phyloP scores from a whole-genome alignment of 2,329 filamentous ascomycete genomes.

The Podosphaera fusca region DNA sequence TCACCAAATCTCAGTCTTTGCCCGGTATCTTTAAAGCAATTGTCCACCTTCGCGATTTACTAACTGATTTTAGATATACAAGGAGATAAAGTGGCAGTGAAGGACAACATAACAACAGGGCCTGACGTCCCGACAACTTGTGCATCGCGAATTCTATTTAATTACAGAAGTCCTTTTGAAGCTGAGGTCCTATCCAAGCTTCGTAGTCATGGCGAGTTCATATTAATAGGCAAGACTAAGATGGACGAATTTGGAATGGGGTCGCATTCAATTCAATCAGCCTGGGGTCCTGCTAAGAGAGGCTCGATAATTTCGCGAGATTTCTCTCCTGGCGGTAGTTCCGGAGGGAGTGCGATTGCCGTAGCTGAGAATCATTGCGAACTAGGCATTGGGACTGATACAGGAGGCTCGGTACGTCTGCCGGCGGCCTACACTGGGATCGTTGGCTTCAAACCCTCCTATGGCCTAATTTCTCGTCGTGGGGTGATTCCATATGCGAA shows the following conservation, averaged over 20 bases:
- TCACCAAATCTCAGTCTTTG: background rate
- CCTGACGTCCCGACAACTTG: conserved; percentile 51
- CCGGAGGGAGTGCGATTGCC: conserved; percentile 40
- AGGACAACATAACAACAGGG: conserved; percentile 52
- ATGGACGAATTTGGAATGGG: conserved; percentile 96
- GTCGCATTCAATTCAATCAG: conserved; percentile 50
- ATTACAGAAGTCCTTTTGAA: conserved; percentile 53
- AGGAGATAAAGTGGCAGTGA: conserved; percentile 24
- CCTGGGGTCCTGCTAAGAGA: conserved; percentile 36
- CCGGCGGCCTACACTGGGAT: conserved; percentile 42
- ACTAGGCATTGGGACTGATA: conserved; percentile 39
- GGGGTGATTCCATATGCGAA: conserved; percentile 54
- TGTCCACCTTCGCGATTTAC: background rate
- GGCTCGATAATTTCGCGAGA: background rate
- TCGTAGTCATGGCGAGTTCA: conserved; percentile 30
- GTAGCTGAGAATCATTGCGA: conserved; percentile 40
- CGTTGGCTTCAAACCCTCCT: conserved; percentile 40
- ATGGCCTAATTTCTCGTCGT: conserved; percentile 41
- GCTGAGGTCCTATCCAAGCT: conserved; percentile 59
- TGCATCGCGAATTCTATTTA: conserved; percentile 46
- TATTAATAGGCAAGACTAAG: conserved; percentile 58
- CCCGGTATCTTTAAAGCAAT: background rate
- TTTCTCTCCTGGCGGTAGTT: conserved; percentile 30
- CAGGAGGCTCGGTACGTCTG: conserved; percentile 37
- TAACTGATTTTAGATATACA: background rate